Percentiles rank a stretch among this genome's conserved stretches.
Conservation (phyloP, 164 flowering plant species). For the Cinnamomum micranthum region DNA sequence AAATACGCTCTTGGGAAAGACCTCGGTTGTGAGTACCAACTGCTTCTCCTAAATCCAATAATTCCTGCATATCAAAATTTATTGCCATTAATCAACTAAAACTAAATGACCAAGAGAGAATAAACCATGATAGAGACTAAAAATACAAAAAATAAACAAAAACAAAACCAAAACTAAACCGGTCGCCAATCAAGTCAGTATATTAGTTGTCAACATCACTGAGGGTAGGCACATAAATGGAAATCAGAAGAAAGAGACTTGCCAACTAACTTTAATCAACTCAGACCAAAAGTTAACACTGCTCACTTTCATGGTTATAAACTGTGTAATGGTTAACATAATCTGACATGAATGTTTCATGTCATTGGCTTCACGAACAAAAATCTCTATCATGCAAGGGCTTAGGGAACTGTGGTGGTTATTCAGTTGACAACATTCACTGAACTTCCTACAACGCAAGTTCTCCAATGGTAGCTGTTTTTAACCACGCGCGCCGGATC, state of each 20-base stretch:
- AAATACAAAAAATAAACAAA: background rate
- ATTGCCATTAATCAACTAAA: constrained; percentile 1
- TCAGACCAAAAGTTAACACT: no score
- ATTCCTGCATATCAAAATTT: constrained; percentile 47
- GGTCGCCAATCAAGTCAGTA: background rate
- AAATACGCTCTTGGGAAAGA: constrained; percentile 68
- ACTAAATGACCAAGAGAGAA: background rate
- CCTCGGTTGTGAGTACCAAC: constrained; percentile 93
- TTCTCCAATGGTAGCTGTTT: no score
- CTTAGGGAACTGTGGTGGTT: no score
- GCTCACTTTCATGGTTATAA: no score
- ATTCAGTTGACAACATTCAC: no score
- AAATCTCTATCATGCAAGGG: no score
- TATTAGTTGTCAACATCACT: background rate
- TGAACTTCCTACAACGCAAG: no score
- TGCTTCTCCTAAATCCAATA: constrained; percentile 85
- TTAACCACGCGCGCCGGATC: no score
- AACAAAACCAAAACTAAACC: background rate
- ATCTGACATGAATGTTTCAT: no score
- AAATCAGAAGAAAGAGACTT: background rate
- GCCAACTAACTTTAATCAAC: no score
- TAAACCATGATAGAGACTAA: background rate
- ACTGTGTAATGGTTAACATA: no score
- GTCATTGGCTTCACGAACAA: no score
- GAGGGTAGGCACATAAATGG: background rate